These are phyloP conservation scores for Dunaliella sp. DNA, from an alignment of 139 green algal genomes.

Conservation along the genomic window DNA sequence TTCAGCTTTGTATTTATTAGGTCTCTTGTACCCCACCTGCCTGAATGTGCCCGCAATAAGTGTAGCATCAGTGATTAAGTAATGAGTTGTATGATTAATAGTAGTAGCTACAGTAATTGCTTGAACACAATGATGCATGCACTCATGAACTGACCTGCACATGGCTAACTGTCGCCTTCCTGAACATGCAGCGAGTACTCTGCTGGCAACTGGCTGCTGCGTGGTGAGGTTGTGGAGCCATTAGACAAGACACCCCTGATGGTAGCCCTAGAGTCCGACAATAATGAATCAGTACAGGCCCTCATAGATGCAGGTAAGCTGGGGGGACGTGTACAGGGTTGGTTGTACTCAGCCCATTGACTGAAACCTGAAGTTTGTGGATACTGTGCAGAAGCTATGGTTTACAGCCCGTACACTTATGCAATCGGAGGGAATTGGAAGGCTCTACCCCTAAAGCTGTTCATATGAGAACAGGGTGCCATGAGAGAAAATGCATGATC, in stretches of 20 bases:
- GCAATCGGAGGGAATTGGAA: background rate
- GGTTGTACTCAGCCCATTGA: background rate
- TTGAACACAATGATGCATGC: too few relatives aligned
- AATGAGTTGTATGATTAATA: too few relatives aligned
- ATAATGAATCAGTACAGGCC: slow-evolving; percentile 27
- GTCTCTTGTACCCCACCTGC: too few relatives aligned
- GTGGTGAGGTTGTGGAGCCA: slow-evolving; percentile 42
- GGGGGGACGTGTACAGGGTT: background rate
- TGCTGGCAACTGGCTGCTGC: slow-evolving; percentile 50
- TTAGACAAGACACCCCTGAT: slow-evolving; percentile 50
- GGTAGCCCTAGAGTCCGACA: slow-evolving; percentile 46
- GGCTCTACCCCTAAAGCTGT: background rate
- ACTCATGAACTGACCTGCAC: too few relatives aligned
- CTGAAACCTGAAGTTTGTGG: background rate
- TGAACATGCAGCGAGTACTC: slow-evolving; percentile 32
- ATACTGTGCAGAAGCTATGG: background rate
- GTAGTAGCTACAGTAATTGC: too few relatives aligned
- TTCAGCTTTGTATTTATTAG: too few relatives aligned
- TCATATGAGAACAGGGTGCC: background rate
- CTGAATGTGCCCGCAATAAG: too few relatives aligned
- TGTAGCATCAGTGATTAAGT: too few relatives aligned
- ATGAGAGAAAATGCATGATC: too few relatives aligned
- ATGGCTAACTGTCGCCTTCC: too few relatives aligned
- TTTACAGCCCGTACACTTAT: background rate
- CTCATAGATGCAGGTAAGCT: slow-evolving; percentile 49